Base-by-base conservation (phyloP, 2,329 filamentous ascomycete genomes). In the Penicillium sumatraense region DNA sequence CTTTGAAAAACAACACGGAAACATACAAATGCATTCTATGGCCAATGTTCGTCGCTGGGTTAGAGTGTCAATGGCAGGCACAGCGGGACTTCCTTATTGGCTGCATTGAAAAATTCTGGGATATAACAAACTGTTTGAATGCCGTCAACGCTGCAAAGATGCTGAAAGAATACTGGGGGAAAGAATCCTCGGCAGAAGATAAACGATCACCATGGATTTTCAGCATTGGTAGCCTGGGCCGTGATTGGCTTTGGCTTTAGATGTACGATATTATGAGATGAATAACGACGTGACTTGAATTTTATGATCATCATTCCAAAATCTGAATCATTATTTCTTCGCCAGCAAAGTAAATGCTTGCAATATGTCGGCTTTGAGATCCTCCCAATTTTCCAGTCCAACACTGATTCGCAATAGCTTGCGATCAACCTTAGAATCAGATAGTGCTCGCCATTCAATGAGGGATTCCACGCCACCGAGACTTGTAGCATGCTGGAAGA, bases 401-500 rank as follows among this genome's bases (percentile, higher is more conserved):
- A 96, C 78, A 70, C 93, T 97, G 20, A 99, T 76, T 51, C 93
- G 79, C 72, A 97, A 67, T 70, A 98, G 72, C 56, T 84, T 81
- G 68, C 80, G 83, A 66, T 96, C 90, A 20, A 96, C 87, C 1
- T 73, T 79, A 1, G 76, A 68, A 77, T 99, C 93, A 56, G 87
- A 89, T 89, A 98, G 91, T 24, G 89, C 85, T 53, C 95, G 83
- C 95, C 95, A 99, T 81, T 99, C 95, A 61, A 99, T 92, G 78
- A 98, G 75, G 70, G 91, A 96, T 82, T 98, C 95, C 13, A 98
- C 91, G 6, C 93, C 93, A 1, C 93, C 93, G 21, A 99, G 76
- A 72, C 91, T 96, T 1, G 95, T 99, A 2, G 93, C 93, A 74
- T 99, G 93, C 66, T 96, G 90, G 78, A 98, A 98, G 29, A 96